phyloP scores from a whole-genome alignment of 208 protist genomes.

The Trypanosoma brucei region DNA sequence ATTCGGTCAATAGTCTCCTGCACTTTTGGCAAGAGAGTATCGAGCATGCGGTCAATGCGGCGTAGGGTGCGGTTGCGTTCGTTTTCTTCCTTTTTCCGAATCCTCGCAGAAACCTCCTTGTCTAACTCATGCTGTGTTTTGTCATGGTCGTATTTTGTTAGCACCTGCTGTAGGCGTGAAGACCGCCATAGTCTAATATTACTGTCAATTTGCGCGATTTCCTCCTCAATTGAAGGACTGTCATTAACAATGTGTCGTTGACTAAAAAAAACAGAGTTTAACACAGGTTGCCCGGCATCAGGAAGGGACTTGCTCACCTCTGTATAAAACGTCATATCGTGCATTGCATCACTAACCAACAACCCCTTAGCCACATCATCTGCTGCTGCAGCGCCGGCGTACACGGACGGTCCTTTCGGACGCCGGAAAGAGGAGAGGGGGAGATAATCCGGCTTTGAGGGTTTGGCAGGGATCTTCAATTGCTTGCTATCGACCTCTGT shows the following conservation, averaged over 20 bases:
- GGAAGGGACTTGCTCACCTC: slow-evolving; percentile 16
- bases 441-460: slow-evolving; percentile 26
- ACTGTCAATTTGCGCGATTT: slow-evolving; percentile 26
- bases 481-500: background rate
- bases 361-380: slow-evolving; percentile 17
- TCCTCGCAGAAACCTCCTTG: slow-evolving; percentile 34
- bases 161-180: slow-evolving; percentile 27
- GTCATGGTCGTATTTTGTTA: slow-evolving; percentile 16
- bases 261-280: slow-evolving; percentile 28
- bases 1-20: slow-evolving; percentile 6
- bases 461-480: slow-evolving; percentile 5
- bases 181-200: slow-evolving; percentile 25
- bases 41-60: slow-evolving; percentile 40
- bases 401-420: slow-evolving; percentile 7
- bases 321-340: slow-evolving; percentile 25
- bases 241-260: slow-evolving; percentile 26
- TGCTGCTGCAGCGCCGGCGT: slow-evolving; percentile 15
- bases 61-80: slow-evolving; percentile 56
- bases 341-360: slow-evolving; percentile 21
- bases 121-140: slow-evolving; percentile 16
- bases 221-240: slow-evolving; percentile 27
- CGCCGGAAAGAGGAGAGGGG: slow-evolving; percentile 11
- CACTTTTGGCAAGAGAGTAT: slow-evolving; percentile 26
- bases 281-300: slow-evolving; percentile 18
- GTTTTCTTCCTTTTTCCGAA: slow-evolving; percentile 22